Percentiles rank a stretch among this genome's conserved stretches.
Evolutionary conservation across 2,329 filamentous ascomycete species (phyloP).

Genomic region (Reticulascus tulasneorum): DNA sequence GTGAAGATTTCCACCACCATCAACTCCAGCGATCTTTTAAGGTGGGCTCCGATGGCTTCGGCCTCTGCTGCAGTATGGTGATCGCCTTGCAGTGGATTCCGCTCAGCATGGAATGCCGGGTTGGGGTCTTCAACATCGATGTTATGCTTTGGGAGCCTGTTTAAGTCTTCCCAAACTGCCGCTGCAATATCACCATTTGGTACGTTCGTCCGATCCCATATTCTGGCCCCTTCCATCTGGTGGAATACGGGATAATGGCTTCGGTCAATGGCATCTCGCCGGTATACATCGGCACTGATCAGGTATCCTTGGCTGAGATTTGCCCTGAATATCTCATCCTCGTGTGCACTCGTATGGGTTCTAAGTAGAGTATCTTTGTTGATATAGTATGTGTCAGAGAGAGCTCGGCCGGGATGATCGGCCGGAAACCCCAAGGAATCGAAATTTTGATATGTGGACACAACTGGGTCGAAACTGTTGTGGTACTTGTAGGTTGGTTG

Average conservation of each 20-base stretch:
- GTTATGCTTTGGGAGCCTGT: constrained; percentile 66
- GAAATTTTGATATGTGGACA: constrained; percentile 84
- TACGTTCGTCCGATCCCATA: constrained; percentile 72
- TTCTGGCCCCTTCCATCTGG: constrained; percentile 93
- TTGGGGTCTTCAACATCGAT: constrained; percentile 81
- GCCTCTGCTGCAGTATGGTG: constrained; percentile 73
- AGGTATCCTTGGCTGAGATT: constrained; percentile 77
- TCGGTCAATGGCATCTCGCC: constrained; percentile 88
- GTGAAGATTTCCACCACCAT: constrained; percentile 89
- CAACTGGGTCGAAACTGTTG: constrained; percentile 76
- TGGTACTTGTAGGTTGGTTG: constrained; percentile 68
- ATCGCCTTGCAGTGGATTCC: constrained; percentile 75
- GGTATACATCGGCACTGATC: constrained; percentile 91
- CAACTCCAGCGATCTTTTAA: constrained; percentile 84
- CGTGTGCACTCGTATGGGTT: constrained; percentile 93
- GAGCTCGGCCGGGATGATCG: constrained; percentile 82
- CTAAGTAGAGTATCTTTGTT: constrained; percentile 79
- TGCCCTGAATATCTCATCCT: constrained; percentile 73
- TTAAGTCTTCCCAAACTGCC: constrained; percentile 67
- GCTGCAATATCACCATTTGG: constrained; percentile 55
- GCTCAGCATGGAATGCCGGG: constrained; percentile 68
- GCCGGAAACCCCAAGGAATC: constrained; percentile 89
- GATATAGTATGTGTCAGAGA: constrained; percentile 93
- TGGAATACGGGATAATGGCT: constrained; percentile 97
- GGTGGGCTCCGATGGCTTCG: constrained; percentile 75